These are phyloP conservation scores for Penicillium sp. DNA, from an alignment of 2,329 filamentous ascomycete genomes.

Conservation along the genomic window DNA sequence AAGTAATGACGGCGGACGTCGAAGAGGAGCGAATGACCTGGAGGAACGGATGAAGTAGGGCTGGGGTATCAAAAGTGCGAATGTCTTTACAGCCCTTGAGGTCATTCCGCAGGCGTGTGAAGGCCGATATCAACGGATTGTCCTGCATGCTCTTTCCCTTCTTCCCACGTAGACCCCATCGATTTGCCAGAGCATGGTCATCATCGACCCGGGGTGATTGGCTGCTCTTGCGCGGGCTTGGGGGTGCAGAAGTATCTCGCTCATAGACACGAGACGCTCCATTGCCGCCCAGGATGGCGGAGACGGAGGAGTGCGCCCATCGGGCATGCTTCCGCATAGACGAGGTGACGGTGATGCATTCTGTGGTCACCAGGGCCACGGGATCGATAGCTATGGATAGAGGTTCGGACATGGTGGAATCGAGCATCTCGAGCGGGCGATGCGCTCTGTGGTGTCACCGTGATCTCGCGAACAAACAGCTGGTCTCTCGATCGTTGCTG, in stretches of 20 bases:
- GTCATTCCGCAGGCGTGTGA: conserved; percentile 84
- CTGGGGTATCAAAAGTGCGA: conserved; percentile 79
- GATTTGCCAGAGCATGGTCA: conserved; percentile 61
- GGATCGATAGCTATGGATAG: conserved; percentile 84
- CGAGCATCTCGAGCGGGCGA: conserved; percentile 21
- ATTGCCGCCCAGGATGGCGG: conserved; percentile 83
- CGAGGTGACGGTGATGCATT: conserved; percentile 98
- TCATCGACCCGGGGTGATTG: conserved; percentile 33
- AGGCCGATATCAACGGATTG: conserved; percentile 92
- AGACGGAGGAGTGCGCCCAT: conserved; percentile 93
- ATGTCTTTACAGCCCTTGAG: conserved; percentile 89
- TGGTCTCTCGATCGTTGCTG: conserved; percentile 27
- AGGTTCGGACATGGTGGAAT: conserved; percentile 33
- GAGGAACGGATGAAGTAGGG: conserved; percentile 87
- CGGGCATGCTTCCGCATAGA: conserved; percentile 97
- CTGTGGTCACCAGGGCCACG: conserved; percentile 89
- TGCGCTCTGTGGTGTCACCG: conserved; percentile 24
- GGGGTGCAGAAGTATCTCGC: conserved; percentile 40
- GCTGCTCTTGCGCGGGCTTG: conserved; percentile 31
- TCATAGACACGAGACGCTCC: conserved; percentile 47
- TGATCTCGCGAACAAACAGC: conserved; percentile 24
- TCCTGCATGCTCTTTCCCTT: conserved; percentile 97
- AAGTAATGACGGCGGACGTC: conserved; percentile 93
- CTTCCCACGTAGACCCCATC: conserved; percentile 92
- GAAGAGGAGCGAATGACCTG: conserved; percentile 96